Percentiles rank a stretch among this genome's conserved stretches.
Conservation (phyloP, 768 basidiomycete species). For the Boletus eberwhitei region DNA sequence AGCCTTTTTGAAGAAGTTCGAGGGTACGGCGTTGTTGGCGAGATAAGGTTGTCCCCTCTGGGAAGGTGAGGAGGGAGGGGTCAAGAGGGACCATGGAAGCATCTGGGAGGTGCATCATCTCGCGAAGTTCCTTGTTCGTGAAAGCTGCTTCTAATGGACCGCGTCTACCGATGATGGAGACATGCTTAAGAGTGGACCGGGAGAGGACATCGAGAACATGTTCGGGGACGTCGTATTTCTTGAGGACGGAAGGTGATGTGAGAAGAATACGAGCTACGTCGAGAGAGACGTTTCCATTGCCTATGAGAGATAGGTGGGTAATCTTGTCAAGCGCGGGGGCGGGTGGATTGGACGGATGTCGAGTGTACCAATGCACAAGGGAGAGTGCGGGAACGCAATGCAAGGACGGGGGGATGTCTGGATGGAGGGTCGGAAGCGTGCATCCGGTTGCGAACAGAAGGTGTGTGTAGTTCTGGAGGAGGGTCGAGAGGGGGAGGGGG, state of each 20-base stretch:
- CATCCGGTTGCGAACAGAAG: conserved; percentile 87
- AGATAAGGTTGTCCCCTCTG: conserved; percentile 38
- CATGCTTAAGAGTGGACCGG: conserved; percentile 61
- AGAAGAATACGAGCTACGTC: conserved; percentile 91
- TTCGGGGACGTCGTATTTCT: conserved; percentile 74
- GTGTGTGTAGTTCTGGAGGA: conserved; percentile 77
- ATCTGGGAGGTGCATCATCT: conserved; percentile 65
- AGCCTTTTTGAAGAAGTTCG: conserved; percentile 64
- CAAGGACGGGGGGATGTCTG: conserved; percentile 44
- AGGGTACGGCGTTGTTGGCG: conserved; percentile 67
- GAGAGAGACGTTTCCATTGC: conserved; percentile 93
- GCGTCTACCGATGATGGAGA: conserved; percentile 81
- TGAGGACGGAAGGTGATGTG: conserved; percentile 58
- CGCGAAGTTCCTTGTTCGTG: conserved; percentile 89
- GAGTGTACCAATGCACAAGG: conserved; percentile 96
- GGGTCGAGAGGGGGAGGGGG: conserved; percentile 53
- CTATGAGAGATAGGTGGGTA: conserved; percentile 78
- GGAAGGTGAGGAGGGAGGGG: conserved; percentile 39
- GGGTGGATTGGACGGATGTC: conserved; percentile 67
- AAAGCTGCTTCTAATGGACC: conserved; percentile 89
- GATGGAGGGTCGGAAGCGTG: conserved; percentile 58
- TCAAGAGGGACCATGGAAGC: conserved; percentile 66
- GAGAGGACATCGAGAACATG: conserved; percentile 66
- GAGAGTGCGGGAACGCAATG: conserved; percentile 71
- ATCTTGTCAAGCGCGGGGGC: conserved; percentile 64